These are phyloP conservation scores for Paramecium tetraurelia DNA, from an alignment of 73 alveolate genomes.

Conservation along the genomic window DNA sequence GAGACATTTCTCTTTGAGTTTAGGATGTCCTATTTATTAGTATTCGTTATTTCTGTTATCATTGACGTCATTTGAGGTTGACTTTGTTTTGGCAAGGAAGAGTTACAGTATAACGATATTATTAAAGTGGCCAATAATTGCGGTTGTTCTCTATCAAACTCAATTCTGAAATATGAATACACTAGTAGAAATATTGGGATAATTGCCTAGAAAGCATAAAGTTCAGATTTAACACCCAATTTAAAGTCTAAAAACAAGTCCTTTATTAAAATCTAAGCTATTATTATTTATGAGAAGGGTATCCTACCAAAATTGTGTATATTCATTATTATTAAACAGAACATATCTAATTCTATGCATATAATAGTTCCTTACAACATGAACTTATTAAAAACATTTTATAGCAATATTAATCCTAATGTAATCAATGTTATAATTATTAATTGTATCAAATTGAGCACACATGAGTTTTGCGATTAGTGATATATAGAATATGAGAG, in stretches of 20 bases:
- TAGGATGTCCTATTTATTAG: not conserved
- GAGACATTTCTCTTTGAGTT: not conserved
- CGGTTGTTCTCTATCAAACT: not conserved
- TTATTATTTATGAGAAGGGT: not conserved
- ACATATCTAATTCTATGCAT: not conserved
- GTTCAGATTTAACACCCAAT: not conserved
- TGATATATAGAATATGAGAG: not conserved
- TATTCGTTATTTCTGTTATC: not conserved
- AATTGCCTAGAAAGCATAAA: not conserved
- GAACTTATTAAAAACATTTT: not conserved
- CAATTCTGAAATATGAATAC: not conserved
- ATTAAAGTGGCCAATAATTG: not conserved
- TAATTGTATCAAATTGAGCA: not conserved
- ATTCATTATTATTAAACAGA: not conserved
- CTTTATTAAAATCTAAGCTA: not conserved
- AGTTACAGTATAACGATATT: not conserved
- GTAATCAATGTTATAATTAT: not conserved
- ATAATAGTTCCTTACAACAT: conserved; percentile 4
- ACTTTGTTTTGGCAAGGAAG: not conserved
- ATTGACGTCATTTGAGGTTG: not conserved
- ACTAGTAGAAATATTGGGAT: not conserved
- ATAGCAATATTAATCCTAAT: not conserved
- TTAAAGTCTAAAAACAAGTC: not conserved
- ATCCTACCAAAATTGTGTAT: not conserved
- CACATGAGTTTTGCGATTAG: not conserved